A percentile compares a stretch with the other conserved stretches of the same genome.
Conservation (phyloP, 2,329 filamentous ascomycete genomes). For the Teratosphaeria epicoccoides region DNA sequence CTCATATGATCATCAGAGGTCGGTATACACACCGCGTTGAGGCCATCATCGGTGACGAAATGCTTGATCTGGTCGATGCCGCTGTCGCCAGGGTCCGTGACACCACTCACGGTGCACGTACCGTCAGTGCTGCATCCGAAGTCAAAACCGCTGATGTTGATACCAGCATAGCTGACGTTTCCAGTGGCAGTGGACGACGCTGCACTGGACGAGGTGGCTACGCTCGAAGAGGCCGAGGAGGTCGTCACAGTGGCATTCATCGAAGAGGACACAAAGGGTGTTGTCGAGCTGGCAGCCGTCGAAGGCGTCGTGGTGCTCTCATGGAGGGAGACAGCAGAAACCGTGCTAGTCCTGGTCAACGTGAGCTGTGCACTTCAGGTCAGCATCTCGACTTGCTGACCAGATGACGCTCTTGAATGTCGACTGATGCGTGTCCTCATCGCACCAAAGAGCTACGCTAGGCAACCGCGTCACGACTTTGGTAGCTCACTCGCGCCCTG, state of each 20-base stretch:
- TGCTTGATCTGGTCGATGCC: constrained; percentile 43
- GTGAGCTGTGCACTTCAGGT: not conserved
- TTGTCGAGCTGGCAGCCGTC: not conserved
- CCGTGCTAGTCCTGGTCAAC: not conserved
- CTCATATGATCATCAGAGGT: no score
- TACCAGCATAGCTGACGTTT: constrained; percentile 20
- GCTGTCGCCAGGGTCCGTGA: constrained; percentile 23
- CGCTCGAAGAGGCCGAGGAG: not conserved
- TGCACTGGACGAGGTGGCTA: constrained; percentile 1
- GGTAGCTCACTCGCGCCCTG: no score
- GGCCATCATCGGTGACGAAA: constrained; percentile 42
- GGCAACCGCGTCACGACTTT: no score
- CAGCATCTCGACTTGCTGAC: not conserved
- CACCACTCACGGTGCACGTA: constrained; percentile 25
- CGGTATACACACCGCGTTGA: no score
- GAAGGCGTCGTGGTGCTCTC: not conserved
- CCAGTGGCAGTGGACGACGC: constrained; percentile 8
- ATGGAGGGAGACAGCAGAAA: not conserved
- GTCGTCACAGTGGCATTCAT: not conserved
- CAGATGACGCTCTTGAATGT: not conserved
- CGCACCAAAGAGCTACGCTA: not conserved
- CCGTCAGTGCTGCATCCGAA: constrained; percentile 31
- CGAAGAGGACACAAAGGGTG: not conserved
- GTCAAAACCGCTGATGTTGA: constrained; percentile 26
- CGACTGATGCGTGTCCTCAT: not conserved